These are phyloP conservation scores for Myxozyma udenii DNA, from an alignment of 805 yeast genomes.

Conservation along the genomic window DNA sequence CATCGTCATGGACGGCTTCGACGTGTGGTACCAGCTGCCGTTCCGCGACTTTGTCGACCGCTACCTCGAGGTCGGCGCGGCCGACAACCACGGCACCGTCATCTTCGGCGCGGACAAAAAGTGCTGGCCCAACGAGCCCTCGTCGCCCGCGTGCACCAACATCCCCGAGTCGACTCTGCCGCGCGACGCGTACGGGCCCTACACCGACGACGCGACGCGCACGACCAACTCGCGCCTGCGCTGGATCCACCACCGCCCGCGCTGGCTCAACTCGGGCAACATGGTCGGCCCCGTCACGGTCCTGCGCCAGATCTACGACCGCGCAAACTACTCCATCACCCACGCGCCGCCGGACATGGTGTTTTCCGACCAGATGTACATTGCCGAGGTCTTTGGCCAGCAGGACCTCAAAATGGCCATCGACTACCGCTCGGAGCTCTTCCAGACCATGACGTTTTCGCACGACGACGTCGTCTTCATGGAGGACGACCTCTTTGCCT, in stretches of 20 bases:
- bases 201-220: slow-evolving; percentile 20
- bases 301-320: slow-evolving; percentile 24
- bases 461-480: slow-evolving; percentile 23
- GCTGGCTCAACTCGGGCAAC: slow-evolving; percentile 31
- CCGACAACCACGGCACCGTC: slow-evolving; percentile 3
- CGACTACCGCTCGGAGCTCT: slow-evolving; percentile 23
- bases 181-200: slow-evolving; percentile 18
- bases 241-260: slow-evolving; percentile 24
- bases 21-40: slow-evolving; percentile 30
- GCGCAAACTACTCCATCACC: slow-evolving; percentile 23
- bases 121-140: slow-evolving; percentile 28
- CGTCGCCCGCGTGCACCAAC: slow-evolving; percentile 24
- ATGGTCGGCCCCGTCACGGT: slow-evolving; percentile 28
- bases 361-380: slow-evolving; percentile 27
- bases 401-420: slow-evolving; percentile 23
- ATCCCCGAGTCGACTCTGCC: slow-evolving; percentile 29
- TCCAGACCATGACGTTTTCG: slow-evolving; percentile 30
- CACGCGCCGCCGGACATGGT: slow-evolving; percentile 19
- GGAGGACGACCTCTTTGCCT: slow-evolving; percentile 18
- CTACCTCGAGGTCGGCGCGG: slow-evolving; percentile 9
- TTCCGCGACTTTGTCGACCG: slow-evolving; percentile 11
- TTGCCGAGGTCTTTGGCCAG: slow-evolving; percentile 28
- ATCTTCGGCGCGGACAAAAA: slow-evolving; percentile 29
- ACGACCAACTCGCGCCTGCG: slow-evolving; percentile 1
- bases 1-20: slow-evolving; percentile 29